These are phyloP conservation scores for Primulina tabacum DNA, from an alignment of 257 asterid species.

Conservation along the genomic window DNA sequence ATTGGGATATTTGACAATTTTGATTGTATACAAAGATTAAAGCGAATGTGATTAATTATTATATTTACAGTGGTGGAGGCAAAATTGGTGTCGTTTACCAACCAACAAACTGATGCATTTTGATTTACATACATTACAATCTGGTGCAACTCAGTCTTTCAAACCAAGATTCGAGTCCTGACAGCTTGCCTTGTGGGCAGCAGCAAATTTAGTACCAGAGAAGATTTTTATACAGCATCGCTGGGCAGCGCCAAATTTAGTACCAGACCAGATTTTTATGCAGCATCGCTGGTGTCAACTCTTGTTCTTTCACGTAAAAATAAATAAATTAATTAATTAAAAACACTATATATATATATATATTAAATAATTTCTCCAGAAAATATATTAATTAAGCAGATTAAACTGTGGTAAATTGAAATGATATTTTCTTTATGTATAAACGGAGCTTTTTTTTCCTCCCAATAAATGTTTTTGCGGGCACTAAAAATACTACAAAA, in stretches of 20 bases:
- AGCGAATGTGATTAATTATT: too few species aligned
- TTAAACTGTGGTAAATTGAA: background rate
- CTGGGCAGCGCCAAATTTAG: background rate
- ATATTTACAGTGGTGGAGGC: background rate
- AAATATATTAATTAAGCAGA: background rate
- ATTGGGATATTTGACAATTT: too few species aligned
- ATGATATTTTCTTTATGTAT: too few species aligned
- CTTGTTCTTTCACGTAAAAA: background rate
- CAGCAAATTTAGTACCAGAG: too few species aligned
- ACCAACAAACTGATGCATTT: conserved; percentile 17
- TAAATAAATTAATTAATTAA: too few species aligned
- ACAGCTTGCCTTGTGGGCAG: conserved; percentile 11
- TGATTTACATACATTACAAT: conserved; percentile 2
- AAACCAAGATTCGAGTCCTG: conserved; percentile 14
- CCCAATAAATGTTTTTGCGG: conserved; percentile 24
- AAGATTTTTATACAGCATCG: too few species aligned
- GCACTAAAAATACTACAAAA: conserved; percentile 24
- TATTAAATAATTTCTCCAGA: too few species aligned
- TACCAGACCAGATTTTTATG: too few species aligned
- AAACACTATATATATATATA: too few species aligned
- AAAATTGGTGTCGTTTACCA: conserved; percentile 14
- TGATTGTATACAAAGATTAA: too few species aligned
- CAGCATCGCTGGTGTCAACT: background rate
- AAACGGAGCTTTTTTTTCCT: conserved; percentile 22
- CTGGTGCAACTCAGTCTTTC: conserved; percentile 2